Percentiles rank a stretch among this genome's conserved stretches.
Conservation (phyloP, 164 flowering plant species). For the Vitis rupestris region DNA sequence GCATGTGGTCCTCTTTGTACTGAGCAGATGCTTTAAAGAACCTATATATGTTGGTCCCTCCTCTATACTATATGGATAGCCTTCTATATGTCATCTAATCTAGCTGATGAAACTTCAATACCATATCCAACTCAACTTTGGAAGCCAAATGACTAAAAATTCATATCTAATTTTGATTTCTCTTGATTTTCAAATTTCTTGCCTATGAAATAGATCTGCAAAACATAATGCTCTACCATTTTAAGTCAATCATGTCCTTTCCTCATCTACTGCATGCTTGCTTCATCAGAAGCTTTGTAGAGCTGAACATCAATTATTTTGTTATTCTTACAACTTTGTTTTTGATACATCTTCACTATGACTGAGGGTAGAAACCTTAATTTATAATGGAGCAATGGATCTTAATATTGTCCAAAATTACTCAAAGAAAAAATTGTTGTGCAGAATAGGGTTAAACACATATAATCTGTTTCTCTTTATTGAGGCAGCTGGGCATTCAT, state of each 20-base stretch:
- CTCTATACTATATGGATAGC: conserved; percentile 9
- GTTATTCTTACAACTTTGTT: neutral
- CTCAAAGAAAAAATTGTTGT: neutral
- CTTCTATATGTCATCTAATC: conserved; percentile 6
- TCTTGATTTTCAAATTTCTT: neutral
- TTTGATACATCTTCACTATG: neutral
- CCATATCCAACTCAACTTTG: conserved; percentile 14
- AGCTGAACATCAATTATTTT: too few species aligned
- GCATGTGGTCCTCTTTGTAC: conserved; percentile 18
- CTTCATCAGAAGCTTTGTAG: too few species aligned
- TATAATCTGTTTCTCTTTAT: neutral
- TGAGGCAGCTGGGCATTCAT: conserved; percentile 12
- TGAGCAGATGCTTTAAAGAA: conserved; percentile 30
- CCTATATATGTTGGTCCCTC: conserved; percentile 29
- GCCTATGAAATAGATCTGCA: too few species aligned
- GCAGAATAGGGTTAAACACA: too few species aligned
- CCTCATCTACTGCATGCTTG: too few species aligned
- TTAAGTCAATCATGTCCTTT: neutral
- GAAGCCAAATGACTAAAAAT: conserved; percentile 6
- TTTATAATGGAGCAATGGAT: too few species aligned
- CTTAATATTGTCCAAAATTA: neutral
- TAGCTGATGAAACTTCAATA: conserved; percentile 1
- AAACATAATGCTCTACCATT: neutral
- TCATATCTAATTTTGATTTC: neutral
- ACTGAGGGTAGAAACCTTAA: neutral